A percentile compares a stretch with the other conserved stretches of the same genome.
These are phyloP conservation scores for Pythium guiyangense DNA, from an alignment of 352 stramenopile genomes.

Conservation along the genomic window DNA sequence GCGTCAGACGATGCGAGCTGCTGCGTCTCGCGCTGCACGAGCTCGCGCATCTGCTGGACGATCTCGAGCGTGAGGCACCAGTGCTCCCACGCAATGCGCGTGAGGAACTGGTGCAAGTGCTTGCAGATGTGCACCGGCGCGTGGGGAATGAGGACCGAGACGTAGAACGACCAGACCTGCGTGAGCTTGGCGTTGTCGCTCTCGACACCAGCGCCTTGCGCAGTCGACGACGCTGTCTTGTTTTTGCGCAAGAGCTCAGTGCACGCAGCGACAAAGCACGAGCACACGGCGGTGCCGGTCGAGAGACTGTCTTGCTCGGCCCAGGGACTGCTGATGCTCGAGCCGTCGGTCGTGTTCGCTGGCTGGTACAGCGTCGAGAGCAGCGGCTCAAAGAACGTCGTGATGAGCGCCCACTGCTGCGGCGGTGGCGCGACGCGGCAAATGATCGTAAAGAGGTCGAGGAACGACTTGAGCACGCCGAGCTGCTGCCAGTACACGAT, in stretches of 20 bases:
- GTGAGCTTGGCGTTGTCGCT: conserved; percentile 50
- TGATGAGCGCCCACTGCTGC: conserved; percentile 68
- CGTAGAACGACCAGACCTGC: conserved; percentile 79
- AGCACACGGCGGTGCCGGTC: conserved; percentile 71
- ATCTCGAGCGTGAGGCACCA: conserved; percentile 81
- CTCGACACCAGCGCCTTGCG: background rate
- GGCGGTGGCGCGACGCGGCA: conserved; percentile 50
- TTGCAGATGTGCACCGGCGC: conserved; percentile 77
- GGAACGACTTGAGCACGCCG: conserved; percentile 68
- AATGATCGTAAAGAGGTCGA: conserved; percentile 75
- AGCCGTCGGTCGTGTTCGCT: conserved; percentile 61
- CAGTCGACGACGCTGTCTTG: background rate
- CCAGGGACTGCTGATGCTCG: conserved; percentile 64
- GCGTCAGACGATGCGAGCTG: conserved; percentile 29
- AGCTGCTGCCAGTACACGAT: conserved; percentile 67
- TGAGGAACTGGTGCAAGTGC: conserved; percentile 78
- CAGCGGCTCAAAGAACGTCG: conserved; percentile 71
- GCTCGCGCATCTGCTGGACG: conserved; percentile 79
- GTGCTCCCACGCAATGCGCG: conserved; percentile 74
- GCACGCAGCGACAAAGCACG: conserved; percentile 75
- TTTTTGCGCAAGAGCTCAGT: conserved; percentile 60
- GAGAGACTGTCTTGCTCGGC: conserved; percentile 64
- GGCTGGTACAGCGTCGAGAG: conserved; percentile 79
- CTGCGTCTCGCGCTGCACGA: conserved; percentile 60
- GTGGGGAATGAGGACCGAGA: conserved; percentile 66